Conservation (phyloP, 75 land plant genomes). For the Sequoia sempervirens region DNA sequence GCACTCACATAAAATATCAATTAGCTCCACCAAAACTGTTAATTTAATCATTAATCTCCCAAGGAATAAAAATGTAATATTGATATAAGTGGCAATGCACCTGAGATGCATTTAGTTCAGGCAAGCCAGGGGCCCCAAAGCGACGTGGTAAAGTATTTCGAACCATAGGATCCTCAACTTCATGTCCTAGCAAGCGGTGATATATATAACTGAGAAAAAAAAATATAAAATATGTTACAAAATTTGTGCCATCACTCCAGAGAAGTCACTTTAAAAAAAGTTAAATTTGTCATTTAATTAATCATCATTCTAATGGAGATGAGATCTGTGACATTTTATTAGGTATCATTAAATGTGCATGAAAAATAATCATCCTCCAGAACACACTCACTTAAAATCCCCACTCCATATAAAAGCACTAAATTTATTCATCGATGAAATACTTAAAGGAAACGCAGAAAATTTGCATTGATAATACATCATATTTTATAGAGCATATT, state of each 20-base stretch:
- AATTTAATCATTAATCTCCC: not conserved
- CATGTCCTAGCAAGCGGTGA: slow-evolving; percentile 95
- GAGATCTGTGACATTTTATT: not conserved
- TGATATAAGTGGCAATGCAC: slow-evolving; percentile 21
- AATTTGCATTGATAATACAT: not conserved
- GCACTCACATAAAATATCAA: not conserved
- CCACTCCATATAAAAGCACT: not conserved
- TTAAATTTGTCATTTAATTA: no score
- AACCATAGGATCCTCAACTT: slow-evolving; percentile 86
- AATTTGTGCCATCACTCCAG: not conserved
- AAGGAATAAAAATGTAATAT: not conserved
- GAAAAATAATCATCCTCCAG: not conserved
- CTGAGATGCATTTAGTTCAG: slow-evolving; percentile 98
- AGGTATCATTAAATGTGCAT: not conserved
- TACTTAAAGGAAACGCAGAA: not conserved
- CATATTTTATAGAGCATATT: not conserved
- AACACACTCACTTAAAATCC: not conserved
- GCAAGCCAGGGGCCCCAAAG: slow-evolving; percentile 97
- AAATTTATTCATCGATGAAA: not conserved
- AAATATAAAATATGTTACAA: not conserved
- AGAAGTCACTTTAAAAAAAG: not conserved
- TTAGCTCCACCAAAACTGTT: not conserved
- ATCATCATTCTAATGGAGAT: not conserved
- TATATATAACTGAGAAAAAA: slow-evolving; percentile 74
- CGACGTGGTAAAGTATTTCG: slow-evolving; percentile 94